Evolutionary conservation across 148 eudicot genomes (phyloP), one percentile per base, ranked within the genome.

Genomic region (Arbutus unedo): DNA sequence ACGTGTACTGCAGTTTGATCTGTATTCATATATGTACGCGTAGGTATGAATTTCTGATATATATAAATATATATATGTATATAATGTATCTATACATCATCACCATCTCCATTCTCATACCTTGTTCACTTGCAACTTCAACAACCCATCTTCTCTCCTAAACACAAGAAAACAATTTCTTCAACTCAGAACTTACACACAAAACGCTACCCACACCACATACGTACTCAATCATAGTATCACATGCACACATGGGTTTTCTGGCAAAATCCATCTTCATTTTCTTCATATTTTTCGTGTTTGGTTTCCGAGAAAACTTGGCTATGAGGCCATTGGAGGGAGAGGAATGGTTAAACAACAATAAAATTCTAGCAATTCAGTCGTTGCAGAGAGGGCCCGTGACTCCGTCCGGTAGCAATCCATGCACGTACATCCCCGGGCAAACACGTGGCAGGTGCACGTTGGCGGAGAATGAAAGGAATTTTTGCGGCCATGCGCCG

Each of bases 381-480:
- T 79, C 81, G 72, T 25, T 62, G 54, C 81, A 10, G 73, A 79
- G 72, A 79, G 81, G 81, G 50, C 72, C 73, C 0, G 81, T 60
- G 55, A 50, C 81, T 0, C 72, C 81, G n/a, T 60, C 81, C 53
- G 72, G 72, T 5, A 21, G 21, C 73, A 79, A 13, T 3, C 72
- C 81, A 1, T 79, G 81, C 81, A 79, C 81, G 51, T 62, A 59
- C 55, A 79, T 79, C 43, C 72, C 81, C 43, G 81, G 81, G 6
- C 38, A n/a, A 18, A 18, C 4, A 6, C 73, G 72, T 10, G 81
- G 81, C 44, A 68, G 72, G 43, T 79, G 81, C 81, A 47, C 81
- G 0, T 13, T 79, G 43, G 81, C 81, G 10, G 11, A 45, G 41
- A 79, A 62, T 25, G 81, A 79, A 62, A 7, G 49, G 4, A 14